Conservation (phyloP, 139 green algal genomes). For the Pleodorina starrii region DNA sequence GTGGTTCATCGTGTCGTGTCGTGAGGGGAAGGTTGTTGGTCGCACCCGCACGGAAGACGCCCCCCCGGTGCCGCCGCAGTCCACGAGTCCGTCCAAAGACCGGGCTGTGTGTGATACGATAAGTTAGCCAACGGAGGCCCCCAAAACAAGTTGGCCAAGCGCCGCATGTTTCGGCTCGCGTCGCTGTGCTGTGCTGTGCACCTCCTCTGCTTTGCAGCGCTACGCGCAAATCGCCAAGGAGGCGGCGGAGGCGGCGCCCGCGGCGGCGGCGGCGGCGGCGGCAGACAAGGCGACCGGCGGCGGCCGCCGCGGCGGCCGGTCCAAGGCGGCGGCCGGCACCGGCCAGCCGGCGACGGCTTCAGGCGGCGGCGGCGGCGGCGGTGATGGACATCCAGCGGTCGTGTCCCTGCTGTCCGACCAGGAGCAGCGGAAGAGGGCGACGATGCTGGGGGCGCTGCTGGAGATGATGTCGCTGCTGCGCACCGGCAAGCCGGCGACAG, state of each 20-base stretch:
- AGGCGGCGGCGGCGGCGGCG: too few relatives aligned
- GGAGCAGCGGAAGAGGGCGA: slow-evolving; percentile 9
- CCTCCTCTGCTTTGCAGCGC: background rate
- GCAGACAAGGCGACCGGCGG: background rate
- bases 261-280: slow-evolving; percentile 21
- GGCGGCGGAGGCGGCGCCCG: background rate
- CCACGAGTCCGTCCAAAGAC: background rate
- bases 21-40: too few relatives aligned
- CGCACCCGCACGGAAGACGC: too few relatives aligned
- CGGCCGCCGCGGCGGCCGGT: background rate
- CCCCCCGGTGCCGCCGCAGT: too few relatives aligned
- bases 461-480: slow-evolving; percentile 36
- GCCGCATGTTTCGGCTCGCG: background rate
- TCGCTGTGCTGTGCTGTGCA: background rate
- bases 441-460: slow-evolving; percentile 37
- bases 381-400: too few relatives aligned
- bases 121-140: too few relatives aligned
- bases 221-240: slow-evolving; percentile 5
- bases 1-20: too few relatives aligned
- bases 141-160: too few relatives aligned
- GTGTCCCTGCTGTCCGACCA: background rate
- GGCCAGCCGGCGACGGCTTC: background rate
- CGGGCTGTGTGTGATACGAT: background rate
- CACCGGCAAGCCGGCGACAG: background rate
- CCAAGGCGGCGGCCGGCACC: background rate